Base-by-base conservation (phyloP, 2,329 filamentous ascomycete species). In the Rasamsonia emersonii region DNA sequence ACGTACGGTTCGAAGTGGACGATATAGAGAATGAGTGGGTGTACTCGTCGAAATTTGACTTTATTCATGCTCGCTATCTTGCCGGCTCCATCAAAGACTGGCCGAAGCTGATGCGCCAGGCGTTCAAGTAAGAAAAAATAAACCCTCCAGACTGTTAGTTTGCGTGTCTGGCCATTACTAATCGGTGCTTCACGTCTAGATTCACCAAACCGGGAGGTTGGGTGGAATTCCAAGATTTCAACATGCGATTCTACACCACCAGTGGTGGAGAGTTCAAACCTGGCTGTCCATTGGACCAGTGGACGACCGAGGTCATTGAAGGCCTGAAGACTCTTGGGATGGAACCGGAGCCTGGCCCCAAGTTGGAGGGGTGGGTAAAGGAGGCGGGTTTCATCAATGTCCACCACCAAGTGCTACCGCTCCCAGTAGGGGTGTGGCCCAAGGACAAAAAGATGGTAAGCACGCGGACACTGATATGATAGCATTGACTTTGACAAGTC, bases 1-100 rank as follows among this genome's bases (percentile, higher is more conserved):
- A 49, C 35, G 41, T 37, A 8, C n/a, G 24, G 18, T 47, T 48
- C 27, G 40, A 42, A 27, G 37, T 48, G 17, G 38, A 45, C 18
- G 45, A 48, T 35, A 25, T 35, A 4, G 41, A 44, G 23, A 31
- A 36, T 11, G 35, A 40, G 4, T 48, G 45, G 45, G 28, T 32
- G 9, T 34, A 38, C 13, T 25, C 36, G 18, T 35, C 40, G 9
- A 30, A 33, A 10, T 48, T 48, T 24, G 45, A 48, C 30, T 44
- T 39, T 18, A 45, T 48, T 17, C 42, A 45, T 30, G 35, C 14
- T n/a, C 42, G 45, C 20, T 33, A 42, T 24, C 33, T 44, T 11
- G 27, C 36, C 17, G 32, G 27, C 11, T 33, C 35, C 10, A 28
- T 47, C 23, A 33, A 35, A 9, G 36, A 45, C 33, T 47, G 41